These are phyloP conservation scores for Thelonectria olida DNA, from an alignment of 2,329 filamentous ascomycete genomes.

Conservation along the genomic window DNA sequence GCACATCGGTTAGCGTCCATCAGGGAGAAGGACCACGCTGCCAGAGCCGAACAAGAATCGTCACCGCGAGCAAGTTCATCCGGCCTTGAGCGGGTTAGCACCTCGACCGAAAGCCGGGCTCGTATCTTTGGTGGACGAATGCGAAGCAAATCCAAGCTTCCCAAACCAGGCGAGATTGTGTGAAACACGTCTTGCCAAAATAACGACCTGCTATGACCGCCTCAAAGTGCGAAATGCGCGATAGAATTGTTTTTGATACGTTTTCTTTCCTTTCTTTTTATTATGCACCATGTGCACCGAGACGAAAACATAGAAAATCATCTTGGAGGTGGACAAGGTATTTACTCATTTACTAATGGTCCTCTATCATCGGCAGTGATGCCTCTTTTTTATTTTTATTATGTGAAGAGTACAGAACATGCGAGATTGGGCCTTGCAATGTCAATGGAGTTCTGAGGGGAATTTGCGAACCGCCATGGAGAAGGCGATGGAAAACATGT, in stretches of 20 bases:
- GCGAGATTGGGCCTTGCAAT: not conserved
- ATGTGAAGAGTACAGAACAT: not conserved
- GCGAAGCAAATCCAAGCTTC: conserved; percentile 42
- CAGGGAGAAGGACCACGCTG: conserved; percentile 47
- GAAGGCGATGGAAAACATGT: not conserved
- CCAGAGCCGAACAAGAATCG: conserved; percentile 39
- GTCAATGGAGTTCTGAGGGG: not conserved
- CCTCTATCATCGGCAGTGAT: too few relatives aligned
- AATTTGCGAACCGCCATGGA: not conserved
- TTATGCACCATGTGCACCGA: not conserved
- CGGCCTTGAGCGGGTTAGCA: conserved; percentile 35
- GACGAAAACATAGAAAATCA: too few relatives aligned
- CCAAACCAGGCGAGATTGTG: conserved; percentile 40
- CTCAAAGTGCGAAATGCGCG: conserved; percentile 12
- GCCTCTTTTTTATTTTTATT: too few relatives aligned
- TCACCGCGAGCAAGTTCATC: conserved; percentile 42
- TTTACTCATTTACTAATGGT: too few relatives aligned
- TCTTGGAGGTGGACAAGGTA: not conserved
- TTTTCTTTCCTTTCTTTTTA: conserved; percentile 1
- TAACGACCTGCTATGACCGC: conserved; percentile 16
- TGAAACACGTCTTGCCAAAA: conserved; percentile 21
- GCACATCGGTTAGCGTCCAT: conserved; percentile 50
- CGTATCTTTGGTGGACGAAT: conserved; percentile 42
- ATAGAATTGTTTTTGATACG: not conserved
- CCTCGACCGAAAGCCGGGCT: conserved; percentile 38